These are phyloP conservation scores for Trametes sanguinea DNA, from an alignment of 768 basidiomycete species.

Conservation along the genomic window DNA sequence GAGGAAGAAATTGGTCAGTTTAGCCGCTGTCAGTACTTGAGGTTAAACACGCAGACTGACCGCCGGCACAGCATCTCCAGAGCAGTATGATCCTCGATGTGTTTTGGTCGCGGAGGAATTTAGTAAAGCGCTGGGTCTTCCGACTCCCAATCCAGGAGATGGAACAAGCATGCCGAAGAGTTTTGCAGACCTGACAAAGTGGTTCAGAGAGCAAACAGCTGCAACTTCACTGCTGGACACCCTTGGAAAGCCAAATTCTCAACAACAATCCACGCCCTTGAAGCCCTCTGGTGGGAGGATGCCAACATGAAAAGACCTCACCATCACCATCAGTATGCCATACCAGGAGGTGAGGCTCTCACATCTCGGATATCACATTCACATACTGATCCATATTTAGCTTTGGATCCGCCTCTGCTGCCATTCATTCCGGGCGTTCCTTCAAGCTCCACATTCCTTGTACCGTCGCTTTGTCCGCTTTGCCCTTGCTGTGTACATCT, in stretches of 20 bases:
- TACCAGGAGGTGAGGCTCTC: no score
- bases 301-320: background rate
- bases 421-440: no score
- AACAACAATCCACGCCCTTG: background rate
- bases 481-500: background rate
- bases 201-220: slow-evolving; percentile 5
- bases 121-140: background rate
- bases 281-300: background rate
- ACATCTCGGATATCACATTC: no score
- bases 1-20: background rate
- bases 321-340: no score
- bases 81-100: background rate
- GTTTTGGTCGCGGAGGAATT: background rate
- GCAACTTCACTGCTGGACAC: background rate
- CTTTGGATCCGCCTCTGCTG: no score
- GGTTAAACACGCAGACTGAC: no score
- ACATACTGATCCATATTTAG: no score
- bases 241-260: background rate
- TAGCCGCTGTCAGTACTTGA: no score
- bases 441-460: slow-evolving; percentile 2
- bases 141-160: background rate
- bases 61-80: background rate
- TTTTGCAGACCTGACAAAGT: background rate
- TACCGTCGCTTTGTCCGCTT: background rate
- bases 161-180: background rate